A percentile compares a stretch with the other conserved stretches of the same genome.
These are phyloP conservation scores for Yamadazyma kitorensis DNA, from an alignment of 805 yeast species.

Conservation along the genomic window DNA sequence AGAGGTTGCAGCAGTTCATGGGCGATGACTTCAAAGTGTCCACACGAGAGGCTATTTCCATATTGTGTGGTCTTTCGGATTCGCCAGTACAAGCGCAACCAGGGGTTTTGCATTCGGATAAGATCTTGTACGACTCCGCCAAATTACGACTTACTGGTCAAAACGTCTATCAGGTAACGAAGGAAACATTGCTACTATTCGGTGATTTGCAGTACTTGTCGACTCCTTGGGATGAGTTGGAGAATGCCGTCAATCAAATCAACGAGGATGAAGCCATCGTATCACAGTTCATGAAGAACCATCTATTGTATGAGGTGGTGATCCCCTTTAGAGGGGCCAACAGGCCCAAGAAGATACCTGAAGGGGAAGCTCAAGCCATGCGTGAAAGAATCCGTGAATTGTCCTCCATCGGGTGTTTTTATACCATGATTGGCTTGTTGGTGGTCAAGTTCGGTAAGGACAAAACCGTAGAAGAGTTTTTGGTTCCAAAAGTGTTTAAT, in stretches of 20 bases:
- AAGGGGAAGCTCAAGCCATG: conserved; percentile 2
- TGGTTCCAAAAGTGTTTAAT: conserved; percentile 22
- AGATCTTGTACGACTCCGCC: conserved; percentile 6
- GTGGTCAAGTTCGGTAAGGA: conserved; percentile 25
- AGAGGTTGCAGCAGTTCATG: not conserved
- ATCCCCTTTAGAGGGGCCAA: conserved; percentile 32
- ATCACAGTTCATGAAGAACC: conserved; percentile 30
- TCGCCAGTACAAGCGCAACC: conserved; percentile 8
- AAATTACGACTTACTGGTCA: conserved; percentile 29
- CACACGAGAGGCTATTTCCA: conserved; percentile 23
- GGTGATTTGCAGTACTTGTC: conserved; percentile 28
- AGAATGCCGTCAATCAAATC: conserved; percentile 20
- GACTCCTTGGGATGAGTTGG: conserved; percentile 24
- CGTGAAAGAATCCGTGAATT: conserved; percentile 2
- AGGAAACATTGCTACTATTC: conserved; percentile 19
- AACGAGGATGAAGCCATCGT: conserved; percentile 18
- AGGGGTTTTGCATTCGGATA: not conserved
- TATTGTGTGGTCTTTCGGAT: conserved; percentile 30
- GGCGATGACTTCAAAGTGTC: conserved; percentile 7
- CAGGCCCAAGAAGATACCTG: conserved; percentile 9
- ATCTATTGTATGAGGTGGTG: conserved; percentile 23
- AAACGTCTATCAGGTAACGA: conserved; percentile 15
- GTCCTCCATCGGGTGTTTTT: conserved; percentile 27
- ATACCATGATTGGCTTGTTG: conserved; percentile 36
- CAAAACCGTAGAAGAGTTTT: conserved; percentile 17